Evolutionary conservation across 192 early-diverging fungal species (phyloP).

Genomic region (Chytriomyces hyalinus): DNA sequence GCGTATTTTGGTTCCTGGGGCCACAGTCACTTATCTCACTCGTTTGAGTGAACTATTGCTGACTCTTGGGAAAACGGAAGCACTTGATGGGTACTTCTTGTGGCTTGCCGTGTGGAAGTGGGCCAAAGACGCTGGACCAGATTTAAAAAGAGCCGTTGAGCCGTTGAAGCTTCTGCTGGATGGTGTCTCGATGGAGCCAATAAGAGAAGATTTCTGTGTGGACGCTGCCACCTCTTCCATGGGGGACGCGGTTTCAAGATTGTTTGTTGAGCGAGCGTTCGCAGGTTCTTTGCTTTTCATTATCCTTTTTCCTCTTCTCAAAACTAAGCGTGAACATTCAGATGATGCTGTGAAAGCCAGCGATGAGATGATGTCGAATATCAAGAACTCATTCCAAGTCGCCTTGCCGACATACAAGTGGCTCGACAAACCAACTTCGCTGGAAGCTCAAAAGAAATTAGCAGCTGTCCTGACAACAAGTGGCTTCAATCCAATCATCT

Average conservation of each 20-base stretch:
- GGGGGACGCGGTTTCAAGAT: constrained; percentile 37
- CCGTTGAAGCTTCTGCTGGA: neutral
- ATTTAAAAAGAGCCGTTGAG: neutral
- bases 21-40: neutral
- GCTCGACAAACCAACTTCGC: constrained; percentile 17
- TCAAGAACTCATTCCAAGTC: neutral
- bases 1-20: neutral
- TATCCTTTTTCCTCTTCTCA: neutral
- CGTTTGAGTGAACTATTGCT: neutral
- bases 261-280: constrained; percentile 44
- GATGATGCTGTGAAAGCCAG: neutral
- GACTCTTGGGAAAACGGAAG: constrained; percentile 4
- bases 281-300: neutral
- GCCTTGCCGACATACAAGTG: constrained; percentile 25
- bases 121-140: constrained; percentile 23
- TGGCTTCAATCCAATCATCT: constrained; percentile 12
- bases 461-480: constrained; percentile 12
- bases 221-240: constrained; percentile 1
- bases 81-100: constrained; percentile 25
- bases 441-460: constrained; percentile 25
- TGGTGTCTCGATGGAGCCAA: neutral
- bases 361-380: constrained; percentile 4
- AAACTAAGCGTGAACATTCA: neutral
- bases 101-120: constrained; percentile 25
- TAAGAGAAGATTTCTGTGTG: neutral